phyloP scores from a whole-genome alignment of 495 filamentous ascomycete species.

The Penicillium paradoxum region DNA sequence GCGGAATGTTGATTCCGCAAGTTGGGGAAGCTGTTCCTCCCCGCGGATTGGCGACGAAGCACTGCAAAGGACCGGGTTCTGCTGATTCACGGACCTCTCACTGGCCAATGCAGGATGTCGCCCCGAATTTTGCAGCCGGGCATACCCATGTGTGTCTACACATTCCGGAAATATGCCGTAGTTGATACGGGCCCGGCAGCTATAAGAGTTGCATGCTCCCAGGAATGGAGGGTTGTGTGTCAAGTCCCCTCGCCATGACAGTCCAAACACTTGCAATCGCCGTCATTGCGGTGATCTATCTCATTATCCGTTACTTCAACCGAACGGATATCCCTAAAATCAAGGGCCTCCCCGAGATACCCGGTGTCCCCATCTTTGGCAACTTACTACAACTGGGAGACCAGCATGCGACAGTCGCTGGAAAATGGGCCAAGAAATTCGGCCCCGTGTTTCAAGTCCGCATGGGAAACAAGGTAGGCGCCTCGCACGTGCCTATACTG shows the following conservation, averaged over 20 bases:
- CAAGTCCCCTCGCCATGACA: constrained; percentile 28
- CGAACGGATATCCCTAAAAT: constrained; percentile 58
- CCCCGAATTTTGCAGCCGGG: background rate
- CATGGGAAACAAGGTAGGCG: constrained; percentile 56
- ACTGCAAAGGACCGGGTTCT: too few species aligned
- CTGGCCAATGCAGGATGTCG: background rate
- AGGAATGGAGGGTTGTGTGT: background rate
- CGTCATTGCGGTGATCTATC: constrained; percentile 40
- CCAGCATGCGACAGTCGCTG: constrained; percentile 50
- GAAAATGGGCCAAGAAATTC: constrained; percentile 54
- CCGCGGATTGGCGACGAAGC: too few species aligned
- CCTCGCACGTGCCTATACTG: background rate
- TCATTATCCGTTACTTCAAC: constrained; percentile 52
- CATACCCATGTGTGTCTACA: background rate
- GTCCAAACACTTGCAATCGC: constrained; percentile 42
- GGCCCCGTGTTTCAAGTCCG: constrained; percentile 65
- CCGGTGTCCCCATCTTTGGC: constrained; percentile 59
- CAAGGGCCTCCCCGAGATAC: constrained; percentile 58
- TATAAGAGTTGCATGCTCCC: constrained; percentile 8
- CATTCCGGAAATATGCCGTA: constrained; percentile 13
- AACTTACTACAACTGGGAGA: constrained; percentile 56
- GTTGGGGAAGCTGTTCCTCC: background rate
- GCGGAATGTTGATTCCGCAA: constrained; percentile 12
- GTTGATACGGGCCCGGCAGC: background rate
- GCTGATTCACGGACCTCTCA: constrained; percentile 1